A percentile compares a stretch with the other conserved stretches of the same genome.
Conservation (phyloP, 2,329 filamentous ascomycete genomes). For the Fusarium solani-melongenae region DNA sequence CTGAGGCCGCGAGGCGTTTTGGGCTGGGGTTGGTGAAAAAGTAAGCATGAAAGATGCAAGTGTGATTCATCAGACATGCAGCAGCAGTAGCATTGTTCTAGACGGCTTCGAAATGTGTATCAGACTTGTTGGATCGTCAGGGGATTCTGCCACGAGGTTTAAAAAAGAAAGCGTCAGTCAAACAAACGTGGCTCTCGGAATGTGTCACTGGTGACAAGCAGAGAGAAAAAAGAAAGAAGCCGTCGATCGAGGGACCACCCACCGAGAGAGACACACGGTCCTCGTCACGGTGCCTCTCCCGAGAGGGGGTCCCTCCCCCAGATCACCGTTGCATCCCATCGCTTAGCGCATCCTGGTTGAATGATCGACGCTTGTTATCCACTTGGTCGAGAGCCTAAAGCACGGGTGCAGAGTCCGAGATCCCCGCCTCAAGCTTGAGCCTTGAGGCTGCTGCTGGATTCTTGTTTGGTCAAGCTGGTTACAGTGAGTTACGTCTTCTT, state of each 20-base stretch:
- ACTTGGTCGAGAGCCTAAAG: slow-evolving; percentile 10
- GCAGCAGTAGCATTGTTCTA: neutral
- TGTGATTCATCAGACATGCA: neutral
- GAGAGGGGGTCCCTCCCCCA: neutral
- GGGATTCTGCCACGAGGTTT: neutral
- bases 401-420: neutral
- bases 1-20: neutral
- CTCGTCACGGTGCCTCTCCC: neutral
- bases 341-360: neutral
- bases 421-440: slow-evolving; percentile 6
- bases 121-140: neutral
- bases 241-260: neutral
- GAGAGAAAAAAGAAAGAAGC: neutral
- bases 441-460: neutral
- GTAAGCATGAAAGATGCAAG: neutral
- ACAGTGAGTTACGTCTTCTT: neutral
- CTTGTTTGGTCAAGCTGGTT: neutral
- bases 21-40: neutral
- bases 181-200: neutral
- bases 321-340: slow-evolving; percentile 1
- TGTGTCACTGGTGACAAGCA: neutral
- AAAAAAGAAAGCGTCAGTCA: neutral
- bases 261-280: neutral
- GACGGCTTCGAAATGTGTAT: neutral
- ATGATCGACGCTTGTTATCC: slow-evolving; percentile 7